phyloP scores from a whole-genome alignment of 2,329 filamentous ascomycete species.

The Colletotrichum sp. region DNA sequence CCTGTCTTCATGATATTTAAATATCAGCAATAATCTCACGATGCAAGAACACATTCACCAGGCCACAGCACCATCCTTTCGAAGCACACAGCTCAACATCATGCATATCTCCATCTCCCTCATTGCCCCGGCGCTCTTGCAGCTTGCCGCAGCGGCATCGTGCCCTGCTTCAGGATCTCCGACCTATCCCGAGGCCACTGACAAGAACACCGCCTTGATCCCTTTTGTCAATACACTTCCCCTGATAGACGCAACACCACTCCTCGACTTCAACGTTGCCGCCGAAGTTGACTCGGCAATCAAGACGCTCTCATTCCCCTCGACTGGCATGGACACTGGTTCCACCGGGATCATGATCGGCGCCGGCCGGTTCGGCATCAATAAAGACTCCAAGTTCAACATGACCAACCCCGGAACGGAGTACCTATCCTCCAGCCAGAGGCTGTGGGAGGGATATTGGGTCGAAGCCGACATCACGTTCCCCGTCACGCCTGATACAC shows the following conservation, averaged over 20 bases:
- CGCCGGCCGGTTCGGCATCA: background rate
- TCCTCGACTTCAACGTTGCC: background rate
- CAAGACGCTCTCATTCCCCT: background rate
- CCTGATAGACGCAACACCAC: background rate
- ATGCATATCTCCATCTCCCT: background rate
- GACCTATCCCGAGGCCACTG: background rate
- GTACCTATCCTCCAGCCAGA: background rate
- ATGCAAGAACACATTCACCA: background rate
- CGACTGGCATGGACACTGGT: background rate
- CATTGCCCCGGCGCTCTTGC: background rate
- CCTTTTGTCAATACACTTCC: background rate
- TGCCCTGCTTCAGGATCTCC: background rate
- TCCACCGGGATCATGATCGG: background rate
- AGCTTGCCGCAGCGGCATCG: background rate
- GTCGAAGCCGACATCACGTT: background rate
- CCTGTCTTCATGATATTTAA: background rate
- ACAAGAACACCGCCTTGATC: background rate
- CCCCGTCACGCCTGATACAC: background rate
- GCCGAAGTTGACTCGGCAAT: background rate
- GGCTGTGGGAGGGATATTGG: conserved; percentile 9
- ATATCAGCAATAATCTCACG: background rate
- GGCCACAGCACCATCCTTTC: background rate
- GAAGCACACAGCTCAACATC: background rate
- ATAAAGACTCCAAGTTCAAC: background rate
- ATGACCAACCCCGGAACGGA: background rate